Conservation (phyloP, 805 yeast genomes). For the Kodamaea hsintzibuensis region DNA sequence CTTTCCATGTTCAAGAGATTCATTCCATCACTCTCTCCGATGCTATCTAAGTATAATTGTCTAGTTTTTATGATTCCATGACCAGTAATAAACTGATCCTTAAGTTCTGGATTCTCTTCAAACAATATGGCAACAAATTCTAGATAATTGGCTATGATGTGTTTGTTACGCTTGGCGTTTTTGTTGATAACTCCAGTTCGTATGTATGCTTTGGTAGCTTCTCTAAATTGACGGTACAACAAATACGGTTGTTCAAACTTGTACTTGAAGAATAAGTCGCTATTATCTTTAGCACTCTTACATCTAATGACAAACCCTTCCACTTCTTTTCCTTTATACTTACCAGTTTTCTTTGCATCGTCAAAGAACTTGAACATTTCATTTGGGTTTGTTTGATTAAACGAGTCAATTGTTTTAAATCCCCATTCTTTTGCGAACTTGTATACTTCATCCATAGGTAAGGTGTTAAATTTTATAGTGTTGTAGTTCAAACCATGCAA, state of each 20-base stretch:
- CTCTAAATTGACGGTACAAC: slow-evolving; percentile 88
- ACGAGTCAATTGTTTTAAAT: slow-evolving; percentile 58
- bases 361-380: slow-evolving; percentile 54
- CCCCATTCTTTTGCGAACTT: slow-evolving; percentile 69
- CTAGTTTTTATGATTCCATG: slow-evolving; percentile 77
- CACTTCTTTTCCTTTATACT: slow-evolving; percentile 66
- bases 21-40: slow-evolving; percentile 50
- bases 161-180: slow-evolving; percentile 23
- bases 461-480: slow-evolving; percentile 60
- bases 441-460: slow-evolving; percentile 58
- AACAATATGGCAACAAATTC: slow-evolving; percentile 63
- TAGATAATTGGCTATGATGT: slow-evolving; percentile 46
- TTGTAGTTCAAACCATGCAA: slow-evolving; percentile 86
- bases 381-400: slow-evolving; percentile 37
- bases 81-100: slow-evolving; percentile 50
- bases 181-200: slow-evolving; percentile 1
- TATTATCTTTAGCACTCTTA: slow-evolving; percentile 21
- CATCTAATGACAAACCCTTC: slow-evolving; percentile 95
- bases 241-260: slow-evolving; percentile 95
- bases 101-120: slow-evolving; percentile 45
- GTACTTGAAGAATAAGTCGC: slow-evolving; percentile 81
- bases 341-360: slow-evolving; percentile 62
- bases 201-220: slow-evolving; percentile 68
- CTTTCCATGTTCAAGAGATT: slow-evolving; percentile 56
- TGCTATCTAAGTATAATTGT: slow-evolving; percentile 55